phyloP scores from a whole-genome alignment of 495 filamentous ascomycete species.

The Chaetomium tenue region DNA sequence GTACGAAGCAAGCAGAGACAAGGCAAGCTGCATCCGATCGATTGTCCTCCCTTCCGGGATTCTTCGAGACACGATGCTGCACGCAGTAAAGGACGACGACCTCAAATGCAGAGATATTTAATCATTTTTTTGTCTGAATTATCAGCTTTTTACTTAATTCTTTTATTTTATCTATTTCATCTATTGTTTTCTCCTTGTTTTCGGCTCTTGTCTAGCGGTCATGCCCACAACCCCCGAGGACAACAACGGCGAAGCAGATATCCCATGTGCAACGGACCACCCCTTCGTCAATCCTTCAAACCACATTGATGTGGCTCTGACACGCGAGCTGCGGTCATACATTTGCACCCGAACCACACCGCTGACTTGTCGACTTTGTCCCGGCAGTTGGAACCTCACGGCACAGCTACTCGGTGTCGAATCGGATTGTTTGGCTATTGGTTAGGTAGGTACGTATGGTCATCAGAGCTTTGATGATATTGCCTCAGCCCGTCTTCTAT shows the following conservation, averaged over 20 bases:
- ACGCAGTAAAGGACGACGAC: not conserved
- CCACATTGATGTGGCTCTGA: not conserved
- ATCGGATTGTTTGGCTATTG: constrained; percentile 8
- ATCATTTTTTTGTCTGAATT: not conserved
- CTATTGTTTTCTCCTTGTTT: not conserved
- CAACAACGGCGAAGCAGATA: not conserved
- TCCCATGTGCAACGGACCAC: not conserved
- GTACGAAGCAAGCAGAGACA: constrained; percentile 1
- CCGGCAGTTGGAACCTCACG: constrained; percentile 8
- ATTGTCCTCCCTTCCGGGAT: constrained; percentile 16
- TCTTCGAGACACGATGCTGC: constrained; percentile 12
- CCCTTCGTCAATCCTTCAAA: not conserved
- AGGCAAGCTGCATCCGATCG: constrained; percentile 15
- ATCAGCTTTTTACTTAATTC: no score
- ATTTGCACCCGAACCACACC: constrained; percentile 16
- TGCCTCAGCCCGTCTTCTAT: constrained; percentile 13
- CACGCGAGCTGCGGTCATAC: constrained; percentile 6
- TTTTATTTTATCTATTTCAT: not conserved
- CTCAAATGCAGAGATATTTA: not conserved
- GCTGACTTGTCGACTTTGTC: constrained; percentile 4
- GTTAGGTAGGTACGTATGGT: constrained; percentile 1
- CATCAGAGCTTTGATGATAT: constrained; percentile 19
- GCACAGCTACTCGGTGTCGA: not conserved
- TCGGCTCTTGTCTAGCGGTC: not conserved
- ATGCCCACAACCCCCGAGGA: not conserved